Base-by-base conservation (phyloP, 2,329 filamentous ascomycete genomes). In the Phoma herbarum region DNA sequence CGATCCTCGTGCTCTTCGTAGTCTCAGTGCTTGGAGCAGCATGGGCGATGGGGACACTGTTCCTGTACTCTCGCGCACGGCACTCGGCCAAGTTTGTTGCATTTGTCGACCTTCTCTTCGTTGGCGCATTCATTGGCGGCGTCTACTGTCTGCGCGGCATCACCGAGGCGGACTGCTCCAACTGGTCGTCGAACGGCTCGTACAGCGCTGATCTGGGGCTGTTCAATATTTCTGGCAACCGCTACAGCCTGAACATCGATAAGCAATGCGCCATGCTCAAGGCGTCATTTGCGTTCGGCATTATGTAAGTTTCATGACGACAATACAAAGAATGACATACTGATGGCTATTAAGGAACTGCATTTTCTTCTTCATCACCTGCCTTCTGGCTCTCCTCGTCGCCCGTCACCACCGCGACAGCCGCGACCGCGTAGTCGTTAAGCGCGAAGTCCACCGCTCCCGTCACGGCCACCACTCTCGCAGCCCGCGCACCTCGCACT, bases 181-280 rank as follows among this genome's bases (percentile, higher is more conserved):
- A 82, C 74, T 84, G 92, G 75, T 71, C 73, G 11, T 62, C 63
- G 3, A 80, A 79, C 50, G 78, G 80, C 46, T 87, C 87, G 76
- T 84, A 84, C 67, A 74, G 85, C 52, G 33, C 59, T 37, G 82
- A 83, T 47, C 81, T 93, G 42, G 89, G 89, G 12, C 80, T 84
- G 12, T 85, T 91, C 61, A 85, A 90, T 59, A 66, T 77, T 31
- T 80, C 78, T 28, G 76, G 84, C 33, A 83, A 78, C 55, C 70
- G 70, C 9, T 79, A 86, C 58, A 77, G 83, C 41, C 72, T 88
- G 39, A 77, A 84, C 52, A 77, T 88, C 35, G 84, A 91, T 77
- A 94, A 94, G 83, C 86, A 87, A 5, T 98, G 94, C 79, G 86
- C 90, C 48, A 95, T 97, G 92, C 86, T 97, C 72, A 98, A 97